These are phyloP conservation scores for Pseudogymnoascus sp. DNA, from an alignment of 2,329 filamentous ascomycete species.

Conservation along the genomic window DNA sequence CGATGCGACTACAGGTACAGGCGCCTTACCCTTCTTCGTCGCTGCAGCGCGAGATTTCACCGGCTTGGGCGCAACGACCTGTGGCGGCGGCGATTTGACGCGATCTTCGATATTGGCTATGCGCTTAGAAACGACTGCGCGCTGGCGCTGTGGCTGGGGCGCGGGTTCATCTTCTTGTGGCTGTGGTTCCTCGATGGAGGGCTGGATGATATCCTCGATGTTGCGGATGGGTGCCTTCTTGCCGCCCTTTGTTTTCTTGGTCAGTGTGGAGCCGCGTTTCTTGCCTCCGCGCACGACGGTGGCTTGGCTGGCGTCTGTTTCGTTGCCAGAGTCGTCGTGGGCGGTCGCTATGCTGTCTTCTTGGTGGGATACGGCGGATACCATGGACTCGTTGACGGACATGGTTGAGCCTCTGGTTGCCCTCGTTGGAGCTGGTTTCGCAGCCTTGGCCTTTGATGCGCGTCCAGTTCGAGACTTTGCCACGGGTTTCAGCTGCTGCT, in stretches of 20 bases:
- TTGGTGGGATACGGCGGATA: slow-evolving; percentile 20
- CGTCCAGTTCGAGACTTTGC: background rate
- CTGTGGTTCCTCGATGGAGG: slow-evolving; percentile 2
- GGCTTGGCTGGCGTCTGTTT: slow-evolving; percentile 26
- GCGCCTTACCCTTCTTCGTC: slow-evolving; percentile 17
- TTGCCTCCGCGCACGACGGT: slow-evolving; percentile 20
- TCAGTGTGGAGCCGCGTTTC: slow-evolving; percentile 17
- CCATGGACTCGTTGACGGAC: slow-evolving; percentile 15
- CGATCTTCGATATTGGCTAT: background rate
- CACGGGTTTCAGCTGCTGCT: background rate
- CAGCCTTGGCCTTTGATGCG: background rate
- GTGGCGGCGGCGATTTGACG: background rate
- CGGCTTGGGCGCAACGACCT: background rate
- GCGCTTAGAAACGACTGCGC: background rate
- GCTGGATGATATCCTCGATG: slow-evolving; percentile 21
- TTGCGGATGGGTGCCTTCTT: slow-evolving; percentile 20
- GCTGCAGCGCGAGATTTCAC: slow-evolving; percentile 10
- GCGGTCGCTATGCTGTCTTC: background rate
- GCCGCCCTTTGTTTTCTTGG: slow-evolving; percentile 21
- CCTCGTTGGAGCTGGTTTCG: slow-evolving; percentile 10
- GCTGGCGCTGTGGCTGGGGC: background rate
- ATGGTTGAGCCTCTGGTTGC: slow-evolving; percentile 18
- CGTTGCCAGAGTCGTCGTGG: slow-evolving; percentile 24
- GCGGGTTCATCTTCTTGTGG: background rate
- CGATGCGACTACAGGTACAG: background rate